A percentile compares a stretch with the other conserved stretches of the same genome.
Conservation (phyloP, 768 basidiomycete species). For the Tylopilus felleus region DNA sequence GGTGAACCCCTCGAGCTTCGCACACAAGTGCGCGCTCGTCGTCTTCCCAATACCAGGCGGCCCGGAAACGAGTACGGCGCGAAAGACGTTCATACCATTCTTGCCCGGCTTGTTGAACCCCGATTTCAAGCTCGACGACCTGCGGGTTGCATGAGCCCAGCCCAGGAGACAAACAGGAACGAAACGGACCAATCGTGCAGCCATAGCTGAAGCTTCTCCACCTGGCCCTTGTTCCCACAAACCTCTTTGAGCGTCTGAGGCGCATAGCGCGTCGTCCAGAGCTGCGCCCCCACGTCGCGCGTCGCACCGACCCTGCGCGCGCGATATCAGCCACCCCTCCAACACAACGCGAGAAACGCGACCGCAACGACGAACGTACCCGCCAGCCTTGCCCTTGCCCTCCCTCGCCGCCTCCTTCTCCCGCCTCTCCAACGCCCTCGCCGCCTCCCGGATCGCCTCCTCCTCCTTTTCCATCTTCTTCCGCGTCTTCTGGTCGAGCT, state of each 20-base stretch:
- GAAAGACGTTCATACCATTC: constrained; percentile 78
- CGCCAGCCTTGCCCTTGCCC: constrained; percentile 13
- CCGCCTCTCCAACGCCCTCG: constrained; percentile 73
- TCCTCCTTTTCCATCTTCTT: constrained; percentile 82
- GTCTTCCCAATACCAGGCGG: constrained; percentile 98
- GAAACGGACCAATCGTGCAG: constrained; percentile 73
- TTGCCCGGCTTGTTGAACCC: constrained; percentile 95
- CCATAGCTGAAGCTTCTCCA: constrained; percentile 89
- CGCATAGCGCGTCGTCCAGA: constrained; percentile 97
- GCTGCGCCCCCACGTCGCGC: constrained; percentile 54
- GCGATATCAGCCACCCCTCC: no score
- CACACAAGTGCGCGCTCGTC: constrained; percentile 90
- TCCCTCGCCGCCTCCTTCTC: constrained; percentile 54
- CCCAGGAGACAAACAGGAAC: neutral
- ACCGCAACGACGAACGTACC: constrained; percentile 10
- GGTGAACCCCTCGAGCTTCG: constrained; percentile 85
- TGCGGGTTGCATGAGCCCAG: constrained; percentile 27
- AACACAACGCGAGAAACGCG: neutral
- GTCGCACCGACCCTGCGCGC: constrained; percentile 30
- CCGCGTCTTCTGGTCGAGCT: constrained; percentile 72
- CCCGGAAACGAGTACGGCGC: constrained; percentile 87
- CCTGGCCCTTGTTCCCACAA: constrained; percentile 90
- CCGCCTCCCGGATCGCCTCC: constrained; percentile 66
- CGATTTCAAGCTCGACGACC: constrained; percentile 68
- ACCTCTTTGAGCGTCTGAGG: constrained; percentile 85